Evolutionary conservation across 495 filamentous ascomycete genomes (phyloP).

Genomic region (Hypomontagnella submonticulosa): DNA sequence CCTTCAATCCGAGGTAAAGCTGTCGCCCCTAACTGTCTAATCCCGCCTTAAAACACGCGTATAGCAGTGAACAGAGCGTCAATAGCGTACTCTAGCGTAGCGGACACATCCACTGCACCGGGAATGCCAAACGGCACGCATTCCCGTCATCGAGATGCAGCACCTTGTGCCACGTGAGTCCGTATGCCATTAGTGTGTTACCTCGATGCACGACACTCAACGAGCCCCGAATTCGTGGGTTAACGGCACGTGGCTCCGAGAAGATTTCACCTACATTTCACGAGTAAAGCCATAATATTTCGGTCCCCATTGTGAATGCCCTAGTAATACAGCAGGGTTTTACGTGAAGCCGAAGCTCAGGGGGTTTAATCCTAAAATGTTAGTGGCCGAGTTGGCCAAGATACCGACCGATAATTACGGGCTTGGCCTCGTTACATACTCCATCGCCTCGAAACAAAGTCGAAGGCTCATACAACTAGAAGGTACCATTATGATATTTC

Average conservation of each 20-base stretch:
- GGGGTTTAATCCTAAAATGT: slow-evolving; percentile 1
- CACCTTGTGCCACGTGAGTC: neutral
- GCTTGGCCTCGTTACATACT: slow-evolving; percentile 4
- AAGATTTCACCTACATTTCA: neutral
- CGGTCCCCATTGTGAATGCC: neutral
- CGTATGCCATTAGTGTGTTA: slow-evolving; percentile 2
- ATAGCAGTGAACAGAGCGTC: neutral
- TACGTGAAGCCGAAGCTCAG: slow-evolving; percentile 22
- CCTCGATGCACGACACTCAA: neutral
- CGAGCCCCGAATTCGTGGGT: slow-evolving; percentile 2
- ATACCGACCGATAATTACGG: slow-evolving; percentile 10
- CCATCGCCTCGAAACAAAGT: neutral
- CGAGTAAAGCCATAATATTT: neutral
- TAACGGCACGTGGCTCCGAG: slow-evolving; percentile 18
- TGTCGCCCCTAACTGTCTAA: neutral
- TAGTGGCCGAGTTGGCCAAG: slow-evolving; percentile 14
- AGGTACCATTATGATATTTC: neutral
- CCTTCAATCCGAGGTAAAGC: slow-evolving; percentile 2
- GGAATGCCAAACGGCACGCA: slow-evolving; percentile 13
- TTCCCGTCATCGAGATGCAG: slow-evolving; percentile 4
- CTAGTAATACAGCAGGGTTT: neutral
- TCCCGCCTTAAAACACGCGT: neutral
- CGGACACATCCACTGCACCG: slow-evolving; percentile 9
- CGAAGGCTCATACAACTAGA: neutral
- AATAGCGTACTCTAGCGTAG: slow-evolving; percentile 3